These are phyloP conservation scores for Pelargonium myrrhifolium DNA, from an alignment of 441 rosid genomes.

Conservation along the genomic window DNA sequence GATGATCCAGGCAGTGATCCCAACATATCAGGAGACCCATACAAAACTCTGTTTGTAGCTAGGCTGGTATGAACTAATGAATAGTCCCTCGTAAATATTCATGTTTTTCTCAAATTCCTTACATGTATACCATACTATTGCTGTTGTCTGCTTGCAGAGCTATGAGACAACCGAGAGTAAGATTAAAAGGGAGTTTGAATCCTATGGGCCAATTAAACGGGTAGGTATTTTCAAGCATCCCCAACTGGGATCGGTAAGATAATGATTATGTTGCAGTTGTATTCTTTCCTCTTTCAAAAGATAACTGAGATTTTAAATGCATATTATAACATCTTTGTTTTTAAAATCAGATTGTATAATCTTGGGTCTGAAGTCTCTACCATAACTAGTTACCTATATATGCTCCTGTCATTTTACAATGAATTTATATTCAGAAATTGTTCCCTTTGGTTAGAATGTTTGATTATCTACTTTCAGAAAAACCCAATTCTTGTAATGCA, in stretches of 20 bases:
- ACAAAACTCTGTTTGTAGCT: slow-evolving; percentile 84
- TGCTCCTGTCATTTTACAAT: neutral
- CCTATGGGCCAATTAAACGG: slow-evolving; percentile 93
- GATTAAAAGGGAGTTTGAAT: slow-evolving; percentile 93
- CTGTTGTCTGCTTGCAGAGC: slow-evolving; percentile 47
- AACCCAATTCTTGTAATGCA: slow-evolving; percentile 4
- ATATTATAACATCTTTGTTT: neutral
- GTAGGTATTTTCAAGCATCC: slow-evolving; percentile 65
- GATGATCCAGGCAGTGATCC: slow-evolving; percentile 79
- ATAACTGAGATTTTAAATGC: neutral
- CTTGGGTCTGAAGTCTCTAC: neutral
- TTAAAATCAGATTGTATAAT: neutral
- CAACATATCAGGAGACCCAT: slow-evolving; percentile 80
- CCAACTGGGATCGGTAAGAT: slow-evolving; percentile 74
- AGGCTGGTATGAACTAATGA: slow-evolving; percentile 58
- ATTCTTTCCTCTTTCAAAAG: neutral
- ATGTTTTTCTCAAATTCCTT: neutral
- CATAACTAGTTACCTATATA: neutral
- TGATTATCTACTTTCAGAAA: neutral
- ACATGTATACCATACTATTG: slow-evolving; percentile 18
- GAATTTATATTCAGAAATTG: neutral
- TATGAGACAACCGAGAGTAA: slow-evolving; percentile 88
- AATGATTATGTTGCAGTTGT: slow-evolving; percentile 24
- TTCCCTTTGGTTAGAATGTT: slow-evolving; percentile 5
- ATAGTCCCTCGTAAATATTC: slow-evolving; percentile 8